Conservation (phyloP, 2,329 filamentous ascomycete species). For the Penicillium italicum region DNA sequence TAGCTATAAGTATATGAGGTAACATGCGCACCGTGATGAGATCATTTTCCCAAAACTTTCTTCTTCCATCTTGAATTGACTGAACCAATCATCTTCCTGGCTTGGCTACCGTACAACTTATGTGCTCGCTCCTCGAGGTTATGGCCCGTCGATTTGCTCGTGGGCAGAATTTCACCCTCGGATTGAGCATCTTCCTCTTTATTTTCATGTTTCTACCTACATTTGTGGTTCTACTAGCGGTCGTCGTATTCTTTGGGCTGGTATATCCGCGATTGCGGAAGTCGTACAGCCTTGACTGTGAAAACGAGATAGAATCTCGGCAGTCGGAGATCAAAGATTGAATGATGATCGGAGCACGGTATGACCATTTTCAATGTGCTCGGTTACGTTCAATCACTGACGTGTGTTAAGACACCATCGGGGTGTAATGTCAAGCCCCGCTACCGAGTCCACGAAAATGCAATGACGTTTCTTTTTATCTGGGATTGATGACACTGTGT, state of each 20-base stretch:
- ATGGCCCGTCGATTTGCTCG: constrained; percentile 30
- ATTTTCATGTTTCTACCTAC: constrained; percentile 37
- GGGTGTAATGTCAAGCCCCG: not conserved
- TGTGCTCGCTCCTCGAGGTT: constrained; percentile 21
- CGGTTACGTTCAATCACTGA: not conserved
- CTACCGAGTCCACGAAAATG: not conserved
- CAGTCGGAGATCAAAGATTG: not conserved
- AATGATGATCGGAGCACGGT: not conserved
- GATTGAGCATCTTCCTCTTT: constrained; percentile 33
- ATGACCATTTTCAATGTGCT: not conserved
- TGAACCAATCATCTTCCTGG: not conserved
- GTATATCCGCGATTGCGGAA: constrained; percentile 30
- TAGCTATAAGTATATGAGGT: not conserved
- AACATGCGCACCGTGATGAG: not conserved
- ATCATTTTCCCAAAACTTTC: not conserved
- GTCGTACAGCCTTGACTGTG: constrained; percentile 4
- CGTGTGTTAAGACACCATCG: not conserved
- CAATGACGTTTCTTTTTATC: not conserved
- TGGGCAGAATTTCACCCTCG: constrained; percentile 28
- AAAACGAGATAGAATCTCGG: constrained; percentile 3
- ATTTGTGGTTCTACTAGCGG: constrained; percentile 30
- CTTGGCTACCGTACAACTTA: constrained; percentile 7
- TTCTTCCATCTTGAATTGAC: not conserved
- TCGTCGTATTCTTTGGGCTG: constrained; percentile 31
- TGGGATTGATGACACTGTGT: not conserved